A percentile compares a stretch with the other conserved stretches of the same genome.
phyloP scores from a whole-genome alignment of 192 early-diverging fungal species.

The Geosiphon pyriformis region DNA sequence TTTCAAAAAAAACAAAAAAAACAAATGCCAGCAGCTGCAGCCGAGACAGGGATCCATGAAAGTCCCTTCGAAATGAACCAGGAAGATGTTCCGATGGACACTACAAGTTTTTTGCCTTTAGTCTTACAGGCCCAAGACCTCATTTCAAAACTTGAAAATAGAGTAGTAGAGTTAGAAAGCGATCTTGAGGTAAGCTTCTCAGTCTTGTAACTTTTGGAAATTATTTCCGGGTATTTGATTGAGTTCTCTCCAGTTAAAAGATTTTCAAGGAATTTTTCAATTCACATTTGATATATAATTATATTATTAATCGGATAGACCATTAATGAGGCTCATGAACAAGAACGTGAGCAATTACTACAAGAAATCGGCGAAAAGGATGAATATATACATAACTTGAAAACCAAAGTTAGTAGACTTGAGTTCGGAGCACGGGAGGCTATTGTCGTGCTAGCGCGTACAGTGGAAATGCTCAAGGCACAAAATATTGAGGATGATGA shows the following conservation, averaged over 20 bases:
- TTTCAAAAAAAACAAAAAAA: not conserved
- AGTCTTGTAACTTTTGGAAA: conserved; percentile 5
- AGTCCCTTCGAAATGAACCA: not conserved
- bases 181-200: conserved; percentile 22
- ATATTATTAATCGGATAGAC: conserved; percentile 24
- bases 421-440: conserved; percentile 42
- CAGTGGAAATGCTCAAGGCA: conserved; percentile 22
- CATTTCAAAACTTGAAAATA: conserved; percentile 35
- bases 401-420: conserved; percentile 35
- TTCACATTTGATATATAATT: not conserved
- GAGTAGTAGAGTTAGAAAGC: conserved; percentile 40
- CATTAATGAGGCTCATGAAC: conserved; percentile 42
- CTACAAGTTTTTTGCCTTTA: conserved; percentile 31
- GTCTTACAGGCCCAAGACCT: conserved; percentile 41
- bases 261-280: no score
- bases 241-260: no score
- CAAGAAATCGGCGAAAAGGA: conserved; percentile 44
- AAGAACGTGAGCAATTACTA: conserved; percentile 41
- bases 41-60: not conserved
- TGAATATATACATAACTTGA: conserved; percentile 38
- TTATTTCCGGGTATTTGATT: conserved; percentile 1
- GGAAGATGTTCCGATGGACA: not conserved
- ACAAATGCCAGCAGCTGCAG: conserved; percentile 11
- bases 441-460: conserved; percentile 35
- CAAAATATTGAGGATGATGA: conserved; percentile 22